These are phyloP conservation scores for Colletotrichum cereale DNA, from an alignment of 2,329 filamentous ascomycete species.

Conservation along the genomic window DNA sequence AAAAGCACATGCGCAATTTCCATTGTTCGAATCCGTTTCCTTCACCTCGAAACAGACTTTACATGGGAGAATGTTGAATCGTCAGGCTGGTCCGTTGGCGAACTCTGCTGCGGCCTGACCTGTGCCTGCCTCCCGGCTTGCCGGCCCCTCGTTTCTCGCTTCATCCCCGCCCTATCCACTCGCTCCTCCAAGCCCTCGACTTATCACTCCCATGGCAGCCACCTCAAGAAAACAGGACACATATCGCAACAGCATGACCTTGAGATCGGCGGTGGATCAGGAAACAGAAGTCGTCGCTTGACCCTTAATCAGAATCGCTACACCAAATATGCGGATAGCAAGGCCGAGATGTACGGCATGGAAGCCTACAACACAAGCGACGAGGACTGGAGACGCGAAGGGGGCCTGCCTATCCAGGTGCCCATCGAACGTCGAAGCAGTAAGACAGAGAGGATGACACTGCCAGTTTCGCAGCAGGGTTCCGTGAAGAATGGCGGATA, in stretches of 20 bases:
- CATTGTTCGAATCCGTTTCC: conserved; percentile 44
- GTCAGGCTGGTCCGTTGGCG: conserved; percentile 44
- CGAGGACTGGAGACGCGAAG: too few relatives aligned
- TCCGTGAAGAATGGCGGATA: neutral
- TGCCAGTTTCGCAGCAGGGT: neutral
- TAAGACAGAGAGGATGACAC: neutral
- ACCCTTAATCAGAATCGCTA: neutral
- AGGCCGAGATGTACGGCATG: conserved; percentile 24
- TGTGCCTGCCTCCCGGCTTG: conserved; percentile 46
- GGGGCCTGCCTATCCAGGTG: neutral
- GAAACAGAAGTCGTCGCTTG: neutral
- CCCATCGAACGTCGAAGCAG: too few relatives aligned
- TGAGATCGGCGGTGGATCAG: conserved; percentile 15
- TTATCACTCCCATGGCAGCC: conserved; percentile 6
- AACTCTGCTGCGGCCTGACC: conserved; percentile 42
- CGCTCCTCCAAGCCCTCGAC: conserved; percentile 19
- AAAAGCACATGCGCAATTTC: conserved; percentile 44
- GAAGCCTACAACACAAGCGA: conserved; percentile 17
- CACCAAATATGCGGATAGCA: conserved; percentile 19
- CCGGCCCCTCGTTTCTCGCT: conserved; percentile 41
- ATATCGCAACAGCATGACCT: conserved; percentile 19
- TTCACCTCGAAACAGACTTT: conserved; percentile 40
- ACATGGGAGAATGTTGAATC: conserved; percentile 45
- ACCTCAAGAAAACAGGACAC: neutral
- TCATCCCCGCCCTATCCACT: conserved; percentile 22